These are phyloP conservation scores for Podaxis mareebaensis DNA, from an alignment of 768 basidiomycete species.

Conservation along the genomic window DNA sequence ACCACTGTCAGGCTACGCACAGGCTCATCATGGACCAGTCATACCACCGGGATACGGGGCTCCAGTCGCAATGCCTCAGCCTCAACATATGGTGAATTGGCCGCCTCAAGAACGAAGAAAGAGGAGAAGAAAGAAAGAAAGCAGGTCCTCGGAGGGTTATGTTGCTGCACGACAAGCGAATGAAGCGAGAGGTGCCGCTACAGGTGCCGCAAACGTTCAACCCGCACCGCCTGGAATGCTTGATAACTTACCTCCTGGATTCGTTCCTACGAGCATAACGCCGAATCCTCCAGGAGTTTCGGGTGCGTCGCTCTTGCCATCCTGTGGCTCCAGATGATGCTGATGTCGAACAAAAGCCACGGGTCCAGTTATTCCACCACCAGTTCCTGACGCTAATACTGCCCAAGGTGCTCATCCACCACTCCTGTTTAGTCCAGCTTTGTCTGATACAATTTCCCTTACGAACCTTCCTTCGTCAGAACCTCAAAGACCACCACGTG, in stretches of 20 bases:
- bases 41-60: slow-evolving; percentile 20
- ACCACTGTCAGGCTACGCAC: slow-evolving; percentile 5
- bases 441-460: slow-evolving; percentile 10
- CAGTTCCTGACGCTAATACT: not conserved
- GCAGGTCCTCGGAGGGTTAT: slow-evolving; percentile 17
- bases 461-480: slow-evolving; percentile 15
- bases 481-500: slow-evolving; percentile 19
- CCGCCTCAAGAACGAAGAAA: slow-evolving; percentile 23
- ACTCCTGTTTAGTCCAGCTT: slow-evolving; percentile 18
- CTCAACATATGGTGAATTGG: slow-evolving; percentile 18
- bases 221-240: slow-evolving; percentile 19
- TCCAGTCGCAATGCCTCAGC: slow-evolving; percentile 24
- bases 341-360: not conserved
- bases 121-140: slow-evolving; percentile 10
- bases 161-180: slow-evolving; percentile 3
- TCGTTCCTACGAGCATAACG: slow-evolving; percentile 18
- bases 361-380: slow-evolving; percentile 19
- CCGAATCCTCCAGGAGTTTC: slow-evolving; percentile 21
- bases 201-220: not conserved
- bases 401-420: slow-evolving; percentile 18
- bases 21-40: slow-evolving; percentile 19
- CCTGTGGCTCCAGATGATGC: not conserved
- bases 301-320: not conserved
- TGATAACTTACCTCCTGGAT: slow-evolving; percentile 29
- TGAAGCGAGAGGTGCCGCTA: not conserved